These are phyloP conservation scores for Heliamphora exappendiculata DNA, from an alignment of 148 eudicot species.

Conservation along the genomic window DNA sequence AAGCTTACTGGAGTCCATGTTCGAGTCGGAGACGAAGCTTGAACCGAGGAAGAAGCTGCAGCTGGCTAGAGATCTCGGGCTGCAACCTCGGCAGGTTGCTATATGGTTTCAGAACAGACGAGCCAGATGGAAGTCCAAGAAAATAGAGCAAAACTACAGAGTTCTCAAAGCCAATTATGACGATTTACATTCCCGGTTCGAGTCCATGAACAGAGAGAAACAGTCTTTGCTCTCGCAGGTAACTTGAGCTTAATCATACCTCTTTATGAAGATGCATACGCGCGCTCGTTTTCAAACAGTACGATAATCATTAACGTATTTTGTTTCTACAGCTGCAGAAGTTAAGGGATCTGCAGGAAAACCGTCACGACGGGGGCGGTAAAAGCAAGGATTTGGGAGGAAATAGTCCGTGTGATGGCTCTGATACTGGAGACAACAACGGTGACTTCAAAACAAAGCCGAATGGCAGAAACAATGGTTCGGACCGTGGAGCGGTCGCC, in stretches of 20 bases:
- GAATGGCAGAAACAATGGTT: slow-evolving; percentile 20
- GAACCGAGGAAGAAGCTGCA: slow-evolving; percentile 32
- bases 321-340: slow-evolving; percentile 36
- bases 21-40: slow-evolving; percentile 27
- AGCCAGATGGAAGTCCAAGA: slow-evolving; percentile 42
- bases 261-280: background rate
- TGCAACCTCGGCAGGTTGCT: slow-evolving; percentile 39
- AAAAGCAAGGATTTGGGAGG: slow-evolving; percentile 20
- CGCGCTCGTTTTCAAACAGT: background rate
- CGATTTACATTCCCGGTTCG: slow-evolving; percentile 10
- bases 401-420: slow-evolving; percentile 14
- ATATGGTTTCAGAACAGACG: slow-evolving; percentile 48
- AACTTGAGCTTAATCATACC: background rate
- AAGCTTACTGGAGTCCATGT: slow-evolving; percentile 30
- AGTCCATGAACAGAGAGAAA: slow-evolving; percentile 32
- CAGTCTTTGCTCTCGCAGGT: slow-evolving; percentile 32
- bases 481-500: slow-evolving; percentile 15
- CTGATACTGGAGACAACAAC: slow-evolving; percentile 15
- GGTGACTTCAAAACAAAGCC: slow-evolving; percentile 19
- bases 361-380: slow-evolving; percentile 17
- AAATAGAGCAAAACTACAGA: slow-evolving; percentile 29
- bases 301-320: background rate
- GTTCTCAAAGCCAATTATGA: slow-evolving; percentile 31
- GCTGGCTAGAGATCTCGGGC: slow-evolving; percentile 33
- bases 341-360: slow-evolving; percentile 28